Evolutionary conservation across 768 basidiomycete genomes (phyloP).

Genomic region (Aureoboletus auriporus): DNA sequence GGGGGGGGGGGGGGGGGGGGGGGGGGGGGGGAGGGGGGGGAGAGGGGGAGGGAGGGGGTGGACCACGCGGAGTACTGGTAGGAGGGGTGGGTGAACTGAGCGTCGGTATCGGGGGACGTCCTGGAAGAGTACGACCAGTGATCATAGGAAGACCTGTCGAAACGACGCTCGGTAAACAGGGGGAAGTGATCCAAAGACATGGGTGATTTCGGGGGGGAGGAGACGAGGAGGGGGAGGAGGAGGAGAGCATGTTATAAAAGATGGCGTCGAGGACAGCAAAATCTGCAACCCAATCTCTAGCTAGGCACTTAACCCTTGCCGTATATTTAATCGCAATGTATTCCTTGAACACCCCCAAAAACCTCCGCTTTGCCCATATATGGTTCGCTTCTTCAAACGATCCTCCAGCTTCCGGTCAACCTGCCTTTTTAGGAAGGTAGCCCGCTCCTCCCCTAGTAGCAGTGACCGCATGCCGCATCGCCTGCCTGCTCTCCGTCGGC

Average conservation of each 20-base stretch:
- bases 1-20: too few species aligned
- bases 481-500: too few species aligned
- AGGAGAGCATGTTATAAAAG: slow-evolving; percentile 23
- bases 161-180: slow-evolving; percentile 30
- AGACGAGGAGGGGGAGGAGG: slow-evolving; percentile 13
- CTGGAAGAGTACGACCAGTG: slow-evolving; percentile 25
- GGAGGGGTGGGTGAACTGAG: slow-evolving; percentile 11
- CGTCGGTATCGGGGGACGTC: slow-evolving; percentile 15
- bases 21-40: slow-evolving; percentile 22
- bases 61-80: slow-evolving; percentile 18
- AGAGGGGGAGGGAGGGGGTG: slow-evolving; percentile 17
- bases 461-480: neutral
- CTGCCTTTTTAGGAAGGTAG: slow-evolving; percentile 3
- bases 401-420: slow-evolving; percentile 7
- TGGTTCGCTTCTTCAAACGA: slow-evolving; percentile 14
- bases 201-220: slow-evolving; percentile 8
- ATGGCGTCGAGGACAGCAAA: slow-evolving; percentile 20
- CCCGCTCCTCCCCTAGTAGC: neutral
- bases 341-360: slow-evolving; percentile 8
- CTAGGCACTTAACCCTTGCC: slow-evolving; percentile 6
- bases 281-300: slow-evolving; percentile 26
- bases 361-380: neutral
- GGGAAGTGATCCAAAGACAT: slow-evolving; percentile 34
- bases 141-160: slow-evolving; percentile 26
- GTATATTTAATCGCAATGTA: neutral